These are phyloP conservation scores for Bipolaris sorokiniana DNA, from an alignment of 2,329 filamentous ascomycete species.

Conservation along the genomic window DNA sequence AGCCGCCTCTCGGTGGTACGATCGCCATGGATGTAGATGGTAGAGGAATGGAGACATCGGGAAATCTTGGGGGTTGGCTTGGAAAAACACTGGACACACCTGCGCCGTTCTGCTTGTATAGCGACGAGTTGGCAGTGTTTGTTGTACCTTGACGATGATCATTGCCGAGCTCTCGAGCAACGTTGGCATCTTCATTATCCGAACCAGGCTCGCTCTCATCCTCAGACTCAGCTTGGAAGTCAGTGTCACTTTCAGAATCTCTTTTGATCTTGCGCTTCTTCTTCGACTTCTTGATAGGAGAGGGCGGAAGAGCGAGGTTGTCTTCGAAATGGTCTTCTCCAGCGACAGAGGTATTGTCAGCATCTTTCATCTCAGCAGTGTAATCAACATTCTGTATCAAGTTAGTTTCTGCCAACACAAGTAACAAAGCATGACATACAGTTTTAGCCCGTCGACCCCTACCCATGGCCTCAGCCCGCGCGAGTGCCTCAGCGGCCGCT, in stretches of 20 bases:
- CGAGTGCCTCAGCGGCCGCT: slow-evolving; percentile 71
- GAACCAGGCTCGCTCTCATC: slow-evolving; percentile 33
- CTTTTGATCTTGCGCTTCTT: slow-evolving; percentile 39
- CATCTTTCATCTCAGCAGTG: slow-evolving; percentile 42
- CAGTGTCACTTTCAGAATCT: slow-evolving; percentile 56
- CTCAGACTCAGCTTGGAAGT: slow-evolving; percentile 53
- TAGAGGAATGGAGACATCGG: slow-evolving; percentile 7
- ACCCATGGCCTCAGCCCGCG: slow-evolving; percentile 77
- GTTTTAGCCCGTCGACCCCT: slow-evolving; percentile 78
- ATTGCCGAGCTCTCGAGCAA: slow-evolving; percentile 9
- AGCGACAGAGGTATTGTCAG: slow-evolving; percentile 16
- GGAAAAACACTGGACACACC: slow-evolving; percentile 25
- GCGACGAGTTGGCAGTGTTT: slow-evolving; percentile 15
- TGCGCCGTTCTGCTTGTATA: slow-evolving; percentile 30
- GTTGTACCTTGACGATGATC: slow-evolving; percentile 14
- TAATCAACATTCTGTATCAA: slow-evolving; percentile 55
- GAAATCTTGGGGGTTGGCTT: slow-evolving; percentile 6
- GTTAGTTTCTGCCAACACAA: slow-evolving; percentile 9
- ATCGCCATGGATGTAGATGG: background rate
- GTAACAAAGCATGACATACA: slow-evolving; percentile 47
- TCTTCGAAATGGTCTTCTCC: slow-evolving; percentile 28
- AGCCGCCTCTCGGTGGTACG: background rate
- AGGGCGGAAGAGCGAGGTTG: slow-evolving; percentile 20
- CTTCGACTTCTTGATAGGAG: slow-evolving; percentile 41
- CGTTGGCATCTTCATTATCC: slow-evolving; percentile 14